These are phyloP conservation scores for Cetraspora pellucida DNA, from an alignment of 192 early-diverging fungal genomes.

Conservation along the genomic window DNA sequence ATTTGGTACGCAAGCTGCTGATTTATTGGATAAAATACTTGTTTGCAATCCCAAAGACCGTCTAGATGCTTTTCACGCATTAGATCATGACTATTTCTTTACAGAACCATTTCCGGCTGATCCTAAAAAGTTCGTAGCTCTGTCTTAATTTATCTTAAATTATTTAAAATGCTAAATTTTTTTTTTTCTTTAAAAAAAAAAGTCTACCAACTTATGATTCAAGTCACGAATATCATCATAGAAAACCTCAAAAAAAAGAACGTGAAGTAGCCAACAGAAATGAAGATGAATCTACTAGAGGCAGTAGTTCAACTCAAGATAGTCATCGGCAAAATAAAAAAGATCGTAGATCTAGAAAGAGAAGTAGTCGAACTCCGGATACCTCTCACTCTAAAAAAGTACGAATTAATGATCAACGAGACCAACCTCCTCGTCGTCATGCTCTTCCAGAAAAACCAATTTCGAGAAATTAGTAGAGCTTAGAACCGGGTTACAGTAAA, in stretches of 20 bases:
- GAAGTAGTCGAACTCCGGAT: too few species aligned
- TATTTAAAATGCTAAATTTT: background rate
- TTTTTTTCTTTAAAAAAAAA: background rate
- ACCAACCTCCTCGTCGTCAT: too few species aligned
- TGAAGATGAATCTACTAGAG: too few species aligned
- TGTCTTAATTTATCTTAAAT: slow-evolving; percentile 21
- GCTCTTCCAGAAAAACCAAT: too few species aligned
- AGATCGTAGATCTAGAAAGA: too few species aligned
- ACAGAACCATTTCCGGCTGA: slow-evolving; percentile 70
- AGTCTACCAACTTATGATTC: slow-evolving; percentile 75
- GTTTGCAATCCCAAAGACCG: slow-evolving; percentile 76
- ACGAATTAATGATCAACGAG: too few species aligned
- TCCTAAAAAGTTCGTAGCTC: slow-evolving; percentile 65
- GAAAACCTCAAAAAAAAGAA: slow-evolving; percentile 14
- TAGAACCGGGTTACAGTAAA: too few species aligned
- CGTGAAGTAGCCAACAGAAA: background rate
- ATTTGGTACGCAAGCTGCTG: slow-evolving; percentile 62
- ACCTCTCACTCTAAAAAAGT: too few species aligned
- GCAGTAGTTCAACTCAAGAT: too few species aligned
- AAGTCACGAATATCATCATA: slow-evolving; percentile 78
- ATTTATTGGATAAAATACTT: slow-evolving; percentile 80
- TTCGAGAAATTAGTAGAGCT: too few species aligned
- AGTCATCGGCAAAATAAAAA: too few species aligned
- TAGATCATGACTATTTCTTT: slow-evolving; percentile 84
- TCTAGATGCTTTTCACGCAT: slow-evolving; percentile 70